phyloP scores from a whole-genome alignment of 2,329 filamentous ascomycete species.

The Kalmusia sp. region DNA sequence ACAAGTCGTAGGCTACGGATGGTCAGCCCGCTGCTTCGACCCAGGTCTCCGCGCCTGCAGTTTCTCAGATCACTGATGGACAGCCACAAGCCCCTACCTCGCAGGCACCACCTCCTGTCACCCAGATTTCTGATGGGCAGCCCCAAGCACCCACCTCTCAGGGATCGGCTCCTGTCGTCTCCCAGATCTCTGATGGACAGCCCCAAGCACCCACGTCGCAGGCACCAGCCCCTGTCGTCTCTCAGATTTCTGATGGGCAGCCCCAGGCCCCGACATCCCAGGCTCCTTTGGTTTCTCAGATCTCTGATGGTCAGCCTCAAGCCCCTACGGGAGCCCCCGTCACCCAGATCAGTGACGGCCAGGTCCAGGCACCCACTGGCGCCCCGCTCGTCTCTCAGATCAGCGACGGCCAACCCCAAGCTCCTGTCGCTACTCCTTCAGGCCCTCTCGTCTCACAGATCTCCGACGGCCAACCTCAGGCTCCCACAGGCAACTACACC shows the following conservation, averaged over 20 bases:
- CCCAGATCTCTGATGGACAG: constrained; percentile 34
- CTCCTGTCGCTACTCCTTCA: constrained; percentile 9
- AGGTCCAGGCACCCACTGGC: constrained; percentile 18
- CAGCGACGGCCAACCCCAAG: constrained; percentile 22
- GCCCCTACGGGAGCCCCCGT: constrained; percentile 10
- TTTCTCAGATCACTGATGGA: constrained; percentile 36
- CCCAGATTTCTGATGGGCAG: constrained; percentile 18
- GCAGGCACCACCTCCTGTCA: not conserved
- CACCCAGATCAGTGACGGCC: constrained; percentile 21
- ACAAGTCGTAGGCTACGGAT: no score
- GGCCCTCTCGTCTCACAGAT: constrained; percentile 14
- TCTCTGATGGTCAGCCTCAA: constrained; percentile 15
- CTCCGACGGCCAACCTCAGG: constrained; percentile 16
- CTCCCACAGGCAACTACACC: constrained; percentile 19
- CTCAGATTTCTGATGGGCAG: constrained; percentile 31
- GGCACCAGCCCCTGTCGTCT: constrained; percentile 9
- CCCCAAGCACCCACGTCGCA: constrained; percentile 20
- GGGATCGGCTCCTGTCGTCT: constrained; percentile 25
- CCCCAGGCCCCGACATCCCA: constrained; percentile 26
- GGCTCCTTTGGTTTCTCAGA: constrained; percentile 11
- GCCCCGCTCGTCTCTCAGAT: constrained; percentile 16
- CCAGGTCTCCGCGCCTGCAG: constrained; percentile 11
- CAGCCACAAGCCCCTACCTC: constrained; percentile 18
- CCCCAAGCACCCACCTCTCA: constrained; percentile 26
- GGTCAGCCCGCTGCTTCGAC: constrained; percentile 24